phyloP scores from a whole-genome alignment of 2,329 filamentous ascomycete species.

The Mollisiaceae sp. region DNA sequence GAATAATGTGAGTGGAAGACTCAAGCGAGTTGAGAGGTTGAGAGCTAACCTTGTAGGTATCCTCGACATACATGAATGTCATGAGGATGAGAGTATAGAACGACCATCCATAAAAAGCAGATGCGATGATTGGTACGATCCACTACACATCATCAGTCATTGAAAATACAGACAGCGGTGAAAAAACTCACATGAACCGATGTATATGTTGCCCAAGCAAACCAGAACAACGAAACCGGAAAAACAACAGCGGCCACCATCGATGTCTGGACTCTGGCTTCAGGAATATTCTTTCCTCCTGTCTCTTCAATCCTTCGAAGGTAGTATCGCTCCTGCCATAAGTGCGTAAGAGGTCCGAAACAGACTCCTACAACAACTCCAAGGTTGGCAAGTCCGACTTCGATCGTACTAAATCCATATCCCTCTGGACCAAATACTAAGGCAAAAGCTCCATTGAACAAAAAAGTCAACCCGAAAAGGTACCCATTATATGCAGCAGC shows the following conservation, averaged over 20 bases:
- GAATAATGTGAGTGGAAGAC: background rate
- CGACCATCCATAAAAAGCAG: constrained; percentile 5
- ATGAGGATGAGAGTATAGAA: constrained; percentile 2
- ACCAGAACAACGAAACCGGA: background rate
- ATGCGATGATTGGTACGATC: background rate
- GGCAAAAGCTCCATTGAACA: constrained; percentile 5
- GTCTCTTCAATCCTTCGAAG: constrained; percentile 3
- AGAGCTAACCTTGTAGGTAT: background rate
- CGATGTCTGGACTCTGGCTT: constrained; percentile 1
- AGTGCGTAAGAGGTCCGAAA: background rate
- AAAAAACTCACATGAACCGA: constrained; percentile 1
- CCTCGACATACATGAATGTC: constrained; percentile 8
- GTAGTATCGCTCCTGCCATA: constrained; percentile 4
- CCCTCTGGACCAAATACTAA: background rate
- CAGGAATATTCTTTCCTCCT: constrained; percentile 10
- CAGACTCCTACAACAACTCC: constrained; percentile 1
- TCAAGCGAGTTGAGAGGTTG: background rate
- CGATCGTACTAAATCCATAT: constrained; percentile 1
- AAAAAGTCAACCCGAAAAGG: background rate
- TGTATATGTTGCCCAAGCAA: constrained; percentile 1
- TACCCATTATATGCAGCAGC: constrained; percentile 1
- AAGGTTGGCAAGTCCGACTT: background rate
- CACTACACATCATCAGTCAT: background rate
- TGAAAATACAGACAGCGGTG: background rate
- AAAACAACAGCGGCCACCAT: constrained; percentile 1